Base-by-base conservation (phyloP, 495 filamentous ascomycete species). In the Filosporella fistucella region DNA sequence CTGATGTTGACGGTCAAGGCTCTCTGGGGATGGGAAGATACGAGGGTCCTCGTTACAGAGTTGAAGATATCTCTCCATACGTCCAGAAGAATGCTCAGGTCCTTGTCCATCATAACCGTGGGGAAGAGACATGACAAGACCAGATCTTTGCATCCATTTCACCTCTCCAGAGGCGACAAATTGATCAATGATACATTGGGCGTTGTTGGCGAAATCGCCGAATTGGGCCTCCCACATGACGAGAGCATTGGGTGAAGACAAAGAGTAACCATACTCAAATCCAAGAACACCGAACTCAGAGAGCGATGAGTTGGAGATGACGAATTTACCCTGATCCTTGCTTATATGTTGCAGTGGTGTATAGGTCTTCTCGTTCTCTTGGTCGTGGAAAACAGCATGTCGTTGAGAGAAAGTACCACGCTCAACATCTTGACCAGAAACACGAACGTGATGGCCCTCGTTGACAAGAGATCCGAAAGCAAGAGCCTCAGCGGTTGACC, bases 211-310 rank as follows among this genome's bases (percentile, higher is more conserved):
- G 56, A 98, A 98, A 68, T 98, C 93, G 72, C 93, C 93, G 65
- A 98, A 98, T 70, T 98, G 93, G 25, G 93, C 93, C 68, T 98
- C 93, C 93, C 93, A 98, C 79, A 98, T 91, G 51, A 97, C 89
- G 23, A 98, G 79, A 32, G 91, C 93, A 64, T 95, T 91, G 30
- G 93, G 93, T 35, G 94, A 96, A 45, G 89, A 94, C 37, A 98
- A 69, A 8, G 94, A 97, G 73, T 98, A 98, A 58, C 93, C 93
- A 60, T 98, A 98, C 67, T 98, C 93, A 63, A 98, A 98, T 49
- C 93, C 93, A 55, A 98, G 86, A 58, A 78, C 85, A 61, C 93
- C 93, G 61, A 86, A 98, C 70, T 98, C 93, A 65, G 86, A 93
- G 54, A 98, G 74, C 8, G 91, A 96, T 30, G 93, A 97, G 77